Conservation (phyloP, 371 early-diverging fungal species). For the Rhizopus sp. region DNA sequence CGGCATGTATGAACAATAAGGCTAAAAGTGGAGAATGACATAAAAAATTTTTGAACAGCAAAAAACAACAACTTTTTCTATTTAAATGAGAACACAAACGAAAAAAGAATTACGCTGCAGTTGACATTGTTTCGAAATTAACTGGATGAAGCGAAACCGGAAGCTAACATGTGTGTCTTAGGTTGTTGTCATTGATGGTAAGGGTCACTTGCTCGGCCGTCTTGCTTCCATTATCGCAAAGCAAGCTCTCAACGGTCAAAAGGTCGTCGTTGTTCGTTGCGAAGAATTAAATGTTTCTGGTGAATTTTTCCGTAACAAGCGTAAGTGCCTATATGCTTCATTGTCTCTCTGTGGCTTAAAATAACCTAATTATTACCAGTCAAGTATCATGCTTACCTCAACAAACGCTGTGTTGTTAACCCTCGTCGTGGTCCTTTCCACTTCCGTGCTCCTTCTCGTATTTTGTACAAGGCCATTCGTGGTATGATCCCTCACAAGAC, state of each 20-base stretch:
- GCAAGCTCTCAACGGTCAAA: slow-evolving; percentile 98
- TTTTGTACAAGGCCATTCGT: slow-evolving; percentile 97
- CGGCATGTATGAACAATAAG: neutral
- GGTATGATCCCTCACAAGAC: slow-evolving; percentile 99
- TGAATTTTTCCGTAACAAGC: slow-evolving; percentile 98
- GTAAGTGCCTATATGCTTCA: slow-evolving; percentile 56
- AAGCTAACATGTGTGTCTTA: slow-evolving; percentile 33
- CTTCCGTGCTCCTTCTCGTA: slow-evolving; percentile 98
- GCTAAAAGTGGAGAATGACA: no score
- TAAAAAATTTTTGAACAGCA: no score
- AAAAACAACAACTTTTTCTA: neutral
- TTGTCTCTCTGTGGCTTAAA: neutral
- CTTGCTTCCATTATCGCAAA: slow-evolving; percentile 99
- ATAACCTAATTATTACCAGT: slow-evolving; percentile 44
- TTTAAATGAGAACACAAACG: neutral
- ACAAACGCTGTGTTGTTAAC: slow-evolving; percentile 99
- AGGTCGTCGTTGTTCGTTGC: slow-evolving; percentile 96
- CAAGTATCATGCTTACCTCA: slow-evolving; percentile 96
- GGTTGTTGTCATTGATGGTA: slow-evolving; percentile 99
- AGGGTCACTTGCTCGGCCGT: slow-evolving; percentile 99
- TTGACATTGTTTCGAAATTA: neutral
- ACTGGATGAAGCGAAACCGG: neutral
- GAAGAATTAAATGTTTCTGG: slow-evolving; percentile 99
- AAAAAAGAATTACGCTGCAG: neutral
- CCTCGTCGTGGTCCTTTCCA: slow-evolving; percentile 99